These are phyloP conservation scores for Aspergillus vadensis DNA, from an alignment of 2,329 filamentous ascomycete species.

Conservation along the genomic window DNA sequence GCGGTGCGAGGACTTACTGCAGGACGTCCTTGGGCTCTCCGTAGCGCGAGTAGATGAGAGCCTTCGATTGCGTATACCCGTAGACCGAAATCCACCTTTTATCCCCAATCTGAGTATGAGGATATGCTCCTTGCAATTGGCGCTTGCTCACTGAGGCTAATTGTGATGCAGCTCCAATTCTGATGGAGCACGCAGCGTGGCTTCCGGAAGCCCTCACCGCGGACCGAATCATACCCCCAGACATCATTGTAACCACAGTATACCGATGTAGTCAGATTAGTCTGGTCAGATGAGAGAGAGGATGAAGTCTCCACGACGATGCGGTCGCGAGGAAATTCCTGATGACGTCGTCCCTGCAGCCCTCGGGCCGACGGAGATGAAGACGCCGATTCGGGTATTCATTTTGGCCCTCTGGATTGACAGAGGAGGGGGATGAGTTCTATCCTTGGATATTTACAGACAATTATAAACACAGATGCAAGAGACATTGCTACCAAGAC, in stretches of 20 bases:
- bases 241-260: conserved; percentile 29
- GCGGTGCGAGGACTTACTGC: conserved; percentile 31
- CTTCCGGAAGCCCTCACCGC: conserved; percentile 19
- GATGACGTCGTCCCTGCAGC: conserved; percentile 25
- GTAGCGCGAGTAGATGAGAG: conserved; percentile 51
- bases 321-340: conserved; percentile 11
- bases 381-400: conserved; percentile 8
- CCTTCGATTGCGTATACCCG: conserved; percentile 54
- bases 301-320: not conserved
- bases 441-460: not conserved
- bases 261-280: not conserved
- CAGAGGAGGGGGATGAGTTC: not conserved
- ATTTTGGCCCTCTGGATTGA: not conserved
- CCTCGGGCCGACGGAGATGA: conserved; percentile 25
- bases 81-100: conserved; percentile 49
- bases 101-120: conserved; percentile 21
- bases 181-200: conserved; percentile 16
- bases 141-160: conserved; percentile 12
- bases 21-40: conserved; percentile 53
- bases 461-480: not conserved
- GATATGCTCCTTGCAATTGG: conserved; percentile 15
- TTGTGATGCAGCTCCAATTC: conserved; percentile 16
- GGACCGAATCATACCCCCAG: conserved; percentile 28
- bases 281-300: not conserved
- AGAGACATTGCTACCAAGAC: not conserved